Evolutionary conservation across 1,284 basidiomycete species (phyloP).

Genomic region (Trametes versicolor): DNA sequence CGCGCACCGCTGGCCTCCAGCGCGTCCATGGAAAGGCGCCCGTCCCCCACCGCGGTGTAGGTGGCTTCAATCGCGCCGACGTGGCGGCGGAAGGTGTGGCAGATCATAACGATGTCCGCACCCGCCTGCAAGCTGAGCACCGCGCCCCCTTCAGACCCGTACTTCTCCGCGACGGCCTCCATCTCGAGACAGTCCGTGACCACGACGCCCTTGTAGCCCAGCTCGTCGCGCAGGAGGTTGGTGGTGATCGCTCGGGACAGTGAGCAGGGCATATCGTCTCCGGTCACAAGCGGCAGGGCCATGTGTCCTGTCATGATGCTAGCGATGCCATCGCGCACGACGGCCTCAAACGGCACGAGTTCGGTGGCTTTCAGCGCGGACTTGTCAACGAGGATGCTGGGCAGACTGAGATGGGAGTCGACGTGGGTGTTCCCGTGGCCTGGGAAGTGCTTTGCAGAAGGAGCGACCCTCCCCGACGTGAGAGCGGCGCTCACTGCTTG

Average conservation of each 20-base stretch:
- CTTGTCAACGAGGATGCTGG: conserved; percentile 62
- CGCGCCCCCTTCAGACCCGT: conserved; percentile 63
- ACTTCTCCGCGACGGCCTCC: conserved; percentile 68
- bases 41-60: conserved; percentile 57
- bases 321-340: conserved; percentile 53
- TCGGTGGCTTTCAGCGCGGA: conserved; percentile 56
- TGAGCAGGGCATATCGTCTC: conserved; percentile 63
- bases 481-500: conserved; percentile 59
- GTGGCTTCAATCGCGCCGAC: conserved; percentile 59
- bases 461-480: conserved; percentile 58
- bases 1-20: conserved; percentile 55
- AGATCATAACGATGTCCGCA: conserved; percentile 76
- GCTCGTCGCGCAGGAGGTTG: conserved; percentile 56
- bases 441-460: conserved; percentile 75
- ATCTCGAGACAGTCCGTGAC: conserved; percentile 79
- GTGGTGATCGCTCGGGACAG: conserved; percentile 62
- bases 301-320: conserved; percentile 80
- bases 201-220: conserved; percentile 64
- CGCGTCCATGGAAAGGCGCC: conserved; percentile 50
- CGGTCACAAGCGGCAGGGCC: conserved; percentile 66
- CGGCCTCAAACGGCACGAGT: conserved; percentile 64
- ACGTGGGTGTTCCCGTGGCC: conserved; percentile 78
- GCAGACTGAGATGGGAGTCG: conserved; percentile 76
- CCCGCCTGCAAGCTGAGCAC: conserved; percentile 66
- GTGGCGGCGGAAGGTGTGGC: conserved; percentile 66